phyloP scores from a whole-genome alignment of 257 asterid genomes.

The Haberlea rhodopensis region DNA sequence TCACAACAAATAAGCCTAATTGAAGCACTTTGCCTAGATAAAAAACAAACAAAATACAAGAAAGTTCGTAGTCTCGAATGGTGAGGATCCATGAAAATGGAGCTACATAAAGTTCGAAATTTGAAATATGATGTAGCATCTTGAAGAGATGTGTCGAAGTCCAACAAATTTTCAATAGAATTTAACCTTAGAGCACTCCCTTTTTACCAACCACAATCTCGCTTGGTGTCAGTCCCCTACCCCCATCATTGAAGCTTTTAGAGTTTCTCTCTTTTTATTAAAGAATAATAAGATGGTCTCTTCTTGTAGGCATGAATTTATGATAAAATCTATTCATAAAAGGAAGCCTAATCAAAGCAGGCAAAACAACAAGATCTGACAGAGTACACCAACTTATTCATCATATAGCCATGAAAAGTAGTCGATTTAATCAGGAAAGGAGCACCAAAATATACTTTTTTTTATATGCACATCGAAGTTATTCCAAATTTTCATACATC shows the following conservation, averaged over 20 bases:
- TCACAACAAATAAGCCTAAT: conserved; percentile 16
- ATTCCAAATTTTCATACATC: no score
- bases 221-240: no score
- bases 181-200: conserved; percentile 15
- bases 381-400: background rate
- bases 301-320: no score
- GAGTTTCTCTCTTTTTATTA: conserved; percentile 2
- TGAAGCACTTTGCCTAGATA: background rate
- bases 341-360: no score
- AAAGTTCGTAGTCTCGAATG: background rate
- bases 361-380: background rate
- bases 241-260: no score
- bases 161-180: background rate
- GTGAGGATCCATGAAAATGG: conserved; percentile 8
- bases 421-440: no score
- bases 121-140: conserved; percentile 1
- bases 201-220: conserved; percentile 16
- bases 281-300: no score
- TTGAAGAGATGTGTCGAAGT: background rate
- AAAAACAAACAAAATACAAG: conserved; percentile 15
- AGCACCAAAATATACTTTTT: no score
- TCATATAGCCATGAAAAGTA: no score
- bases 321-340: no score
- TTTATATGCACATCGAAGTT: no score
- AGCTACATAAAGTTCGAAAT: conserved; percentile 16